Evolutionary conservation across 176 grass and related monocot species (phyloP).

Genomic region (Cenchrus americanus): DNA sequence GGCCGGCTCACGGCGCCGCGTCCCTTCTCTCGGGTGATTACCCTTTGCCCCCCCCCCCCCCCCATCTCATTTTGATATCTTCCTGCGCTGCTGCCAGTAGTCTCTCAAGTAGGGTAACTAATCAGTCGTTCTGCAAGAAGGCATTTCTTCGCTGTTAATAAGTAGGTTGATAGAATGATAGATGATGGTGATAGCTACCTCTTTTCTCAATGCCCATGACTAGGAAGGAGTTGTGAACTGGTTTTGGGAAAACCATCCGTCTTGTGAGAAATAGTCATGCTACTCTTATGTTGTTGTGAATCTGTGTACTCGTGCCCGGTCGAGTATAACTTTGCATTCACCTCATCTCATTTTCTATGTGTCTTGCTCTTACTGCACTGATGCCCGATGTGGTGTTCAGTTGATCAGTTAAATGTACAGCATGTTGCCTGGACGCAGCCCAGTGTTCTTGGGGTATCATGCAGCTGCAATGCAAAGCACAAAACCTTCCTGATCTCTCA

Average conservation of each 20-base stretch:
- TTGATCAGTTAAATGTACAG: no score
- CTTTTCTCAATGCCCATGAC: constrained; percentile 25
- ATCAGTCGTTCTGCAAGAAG: neutral
- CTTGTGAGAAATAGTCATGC: no score
- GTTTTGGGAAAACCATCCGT: neutral
- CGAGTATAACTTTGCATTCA: neutral
- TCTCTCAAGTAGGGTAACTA: constrained; percentile 17
- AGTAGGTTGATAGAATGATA: neutral
- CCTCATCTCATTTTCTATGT: no score
- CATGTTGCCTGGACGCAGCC: no score
- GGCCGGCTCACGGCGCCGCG: no score
- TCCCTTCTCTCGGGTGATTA: no score
- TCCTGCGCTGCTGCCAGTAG: constrained; percentile 9
- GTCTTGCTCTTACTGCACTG: no score
- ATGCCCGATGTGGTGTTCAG: no score
- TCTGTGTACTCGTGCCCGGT: neutral
- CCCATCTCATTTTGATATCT: no score
- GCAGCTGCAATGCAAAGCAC: neutral
- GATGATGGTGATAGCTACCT: neutral
- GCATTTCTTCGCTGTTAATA: constrained; percentile 21
- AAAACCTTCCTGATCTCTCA: neutral
- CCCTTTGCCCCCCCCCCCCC: no score
- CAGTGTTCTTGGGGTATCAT: no score
- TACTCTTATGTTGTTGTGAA: neutral
- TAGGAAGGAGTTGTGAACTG: neutral